Conservation (phyloP, 805 yeast species). For the Candida vaughaniae region DNA sequence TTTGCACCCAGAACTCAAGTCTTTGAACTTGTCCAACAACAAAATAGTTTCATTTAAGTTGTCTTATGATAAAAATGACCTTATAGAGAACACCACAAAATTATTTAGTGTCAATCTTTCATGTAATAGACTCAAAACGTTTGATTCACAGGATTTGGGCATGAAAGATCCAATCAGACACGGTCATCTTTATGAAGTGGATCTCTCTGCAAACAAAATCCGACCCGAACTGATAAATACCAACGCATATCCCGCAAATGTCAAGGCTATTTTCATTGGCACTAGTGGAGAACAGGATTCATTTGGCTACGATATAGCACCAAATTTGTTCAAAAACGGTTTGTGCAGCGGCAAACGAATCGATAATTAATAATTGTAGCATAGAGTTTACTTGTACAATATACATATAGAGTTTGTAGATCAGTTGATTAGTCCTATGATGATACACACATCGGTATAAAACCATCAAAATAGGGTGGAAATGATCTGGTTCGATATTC, state of each 20-base stretch:
- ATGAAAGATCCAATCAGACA: constrained; percentile 10
- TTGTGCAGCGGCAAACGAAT: constrained; percentile 16
- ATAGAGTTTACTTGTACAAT: too few species aligned
- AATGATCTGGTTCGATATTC: constrained; percentile 41
- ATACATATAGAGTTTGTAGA: constrained; percentile 18
- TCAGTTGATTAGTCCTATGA: constrained; percentile 32
- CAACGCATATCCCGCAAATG: constrained; percentile 6
- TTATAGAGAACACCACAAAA: constrained; percentile 6
- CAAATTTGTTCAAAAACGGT: constrained; percentile 12
- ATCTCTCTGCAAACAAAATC: constrained; percentile 16
- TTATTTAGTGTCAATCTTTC: constrained; percentile 13
- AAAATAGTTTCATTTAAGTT: constrained; percentile 5
- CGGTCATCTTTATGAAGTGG: constrained; percentile 15
- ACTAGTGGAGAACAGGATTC: constrained; percentile 17
- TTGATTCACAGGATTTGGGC: constrained; percentile 14
- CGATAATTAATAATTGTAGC: constrained; percentile 9
- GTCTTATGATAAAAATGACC: constrained; percentile 7
- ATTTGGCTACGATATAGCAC: constrained; percentile 21
- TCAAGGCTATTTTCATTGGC: constrained; percentile 15
- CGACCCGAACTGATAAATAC: constrained; percentile 2
- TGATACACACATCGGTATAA: constrained; percentile 9
- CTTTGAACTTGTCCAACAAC: constrained; percentile 17
- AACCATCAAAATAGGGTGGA: constrained; percentile 42
- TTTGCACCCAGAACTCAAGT: constrained; percentile 6
- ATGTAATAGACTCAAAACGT: constrained; percentile 13